phyloP scores from a whole-genome alignment of 176 grass and related monocot species.

The Alopecurus myosuroides region DNA sequence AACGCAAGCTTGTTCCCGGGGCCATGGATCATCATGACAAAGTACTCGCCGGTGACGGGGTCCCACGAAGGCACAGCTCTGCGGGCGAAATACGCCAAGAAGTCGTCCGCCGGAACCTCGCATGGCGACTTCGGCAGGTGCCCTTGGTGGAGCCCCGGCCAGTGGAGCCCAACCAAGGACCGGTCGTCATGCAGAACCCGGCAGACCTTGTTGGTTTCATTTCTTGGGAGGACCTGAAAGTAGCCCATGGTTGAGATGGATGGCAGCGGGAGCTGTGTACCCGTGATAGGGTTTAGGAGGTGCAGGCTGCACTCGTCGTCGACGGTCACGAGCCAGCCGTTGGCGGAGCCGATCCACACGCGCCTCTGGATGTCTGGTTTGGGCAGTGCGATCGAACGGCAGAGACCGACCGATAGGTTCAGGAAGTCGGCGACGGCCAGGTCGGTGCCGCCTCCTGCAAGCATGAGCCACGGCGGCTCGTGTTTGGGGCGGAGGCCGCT shows the following conservation, averaged over 20 bases:
- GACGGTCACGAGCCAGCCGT: not conserved
- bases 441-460: not conserved
- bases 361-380: not conserved
- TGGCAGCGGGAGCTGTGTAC: not conserved
- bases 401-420: not conserved
- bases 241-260: not conserved
- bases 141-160: not conserved
- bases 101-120: not conserved
- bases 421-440: not conserved
- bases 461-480: not conserved
- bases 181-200: not conserved
- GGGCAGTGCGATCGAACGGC: not conserved
- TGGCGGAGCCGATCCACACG: not conserved
- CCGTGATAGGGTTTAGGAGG: constrained; percentile 17
- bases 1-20: not conserved
- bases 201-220: not conserved
- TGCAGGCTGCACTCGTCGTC: not conserved
- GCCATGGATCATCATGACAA: not conserved
- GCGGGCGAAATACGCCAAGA: too few relatives aligned
- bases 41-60: not conserved
- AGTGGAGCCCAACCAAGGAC: not conserved
- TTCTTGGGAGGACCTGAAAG: not conserved
- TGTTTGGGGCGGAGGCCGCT: not conserved
- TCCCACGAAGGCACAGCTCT: not conserved
- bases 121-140: not conserved